Evolutionary conservation across 2,329 filamentous ascomycete species (phyloP).

Genomic region (Cercospora beticola): DNA sequence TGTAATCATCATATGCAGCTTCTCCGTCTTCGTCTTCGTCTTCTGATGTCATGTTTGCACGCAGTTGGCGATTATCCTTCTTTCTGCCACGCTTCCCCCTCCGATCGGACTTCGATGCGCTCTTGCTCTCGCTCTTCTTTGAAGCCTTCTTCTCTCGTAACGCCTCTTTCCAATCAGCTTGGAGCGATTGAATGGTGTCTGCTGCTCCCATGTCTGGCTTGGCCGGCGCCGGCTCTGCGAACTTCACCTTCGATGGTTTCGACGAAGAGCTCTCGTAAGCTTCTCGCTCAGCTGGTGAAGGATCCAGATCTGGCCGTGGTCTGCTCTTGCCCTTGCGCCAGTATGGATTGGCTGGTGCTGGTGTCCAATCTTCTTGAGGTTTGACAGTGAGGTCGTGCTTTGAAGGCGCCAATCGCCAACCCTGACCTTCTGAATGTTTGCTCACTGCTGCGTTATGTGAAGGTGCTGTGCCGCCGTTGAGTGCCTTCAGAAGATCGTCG

Average conservation of each 20-base stretch:
- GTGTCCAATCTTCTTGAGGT: conserved; percentile 26
- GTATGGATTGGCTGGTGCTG: conserved; percentile 30
- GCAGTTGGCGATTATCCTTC: conserved; percentile 34
- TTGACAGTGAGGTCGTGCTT: conserved; percentile 17
- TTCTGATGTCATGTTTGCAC: conserved; percentile 46
- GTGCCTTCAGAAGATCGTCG: conserved; percentile 29
- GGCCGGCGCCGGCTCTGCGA: conserved; percentile 14
- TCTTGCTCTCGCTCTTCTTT: conserved; percentile 21
- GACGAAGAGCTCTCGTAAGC: conserved; percentile 20
- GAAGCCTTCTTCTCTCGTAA: conserved; percentile 30
- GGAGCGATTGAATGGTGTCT: conserved; percentile 27
- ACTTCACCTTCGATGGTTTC: conserved; percentile 23
- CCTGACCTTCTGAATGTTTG: conserved; percentile 7
- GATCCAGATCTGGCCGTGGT: conserved; percentile 28
- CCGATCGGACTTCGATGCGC: conserved; percentile 23
- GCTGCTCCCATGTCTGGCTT: conserved; percentile 9
- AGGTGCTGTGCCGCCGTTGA: conserved; percentile 13
- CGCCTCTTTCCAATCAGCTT: conserved; percentile 30
- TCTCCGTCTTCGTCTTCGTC: conserved; percentile 38
- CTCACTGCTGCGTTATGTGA: background rate
- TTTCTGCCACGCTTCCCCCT: conserved; percentile 37
- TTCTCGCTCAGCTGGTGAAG: conserved; percentile 17
- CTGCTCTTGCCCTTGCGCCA: conserved; percentile 30
- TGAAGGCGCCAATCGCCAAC: conserved; percentile 28
- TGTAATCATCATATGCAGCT: conserved; percentile 63